These are phyloP conservation scores for Starmerella roubikii DNA, from an alignment of 805 yeast genomes.

Conservation along the genomic window DNA sequence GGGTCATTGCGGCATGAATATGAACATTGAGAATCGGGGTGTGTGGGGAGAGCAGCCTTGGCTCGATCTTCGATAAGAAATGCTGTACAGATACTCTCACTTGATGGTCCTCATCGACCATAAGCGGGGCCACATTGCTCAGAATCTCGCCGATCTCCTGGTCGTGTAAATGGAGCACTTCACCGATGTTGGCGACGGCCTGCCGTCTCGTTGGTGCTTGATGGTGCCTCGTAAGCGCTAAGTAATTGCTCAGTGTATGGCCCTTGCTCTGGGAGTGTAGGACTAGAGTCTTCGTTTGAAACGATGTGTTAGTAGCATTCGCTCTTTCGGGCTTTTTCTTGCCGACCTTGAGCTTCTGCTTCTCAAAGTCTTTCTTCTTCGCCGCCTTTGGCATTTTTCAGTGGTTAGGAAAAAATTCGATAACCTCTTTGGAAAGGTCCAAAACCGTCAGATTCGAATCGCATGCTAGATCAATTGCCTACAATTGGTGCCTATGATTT, in stretches of 20 bases:
- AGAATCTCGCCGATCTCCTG: constrained; percentile 23
- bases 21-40: constrained; percentile 39
- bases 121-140: constrained; percentile 44
- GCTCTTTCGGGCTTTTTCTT: constrained; percentile 58
- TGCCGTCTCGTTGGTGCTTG: constrained; percentile 20
- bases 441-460: too few species aligned
- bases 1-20: constrained; percentile 86
- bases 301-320: constrained; percentile 76
- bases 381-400: constrained; percentile 27
- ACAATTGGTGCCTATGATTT: too few species aligned
- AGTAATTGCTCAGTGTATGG: constrained; percentile 9
- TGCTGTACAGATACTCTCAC: constrained; percentile 50
- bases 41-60: constrained; percentile 28
- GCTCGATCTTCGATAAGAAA: constrained; percentile 23
- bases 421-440: too few species aligned
- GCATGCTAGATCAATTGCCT: too few species aligned
- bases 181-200: constrained; percentile 18
- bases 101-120: constrained; percentile 48
- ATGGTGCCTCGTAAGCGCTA: constrained; percentile 20
- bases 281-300: constrained; percentile 49
- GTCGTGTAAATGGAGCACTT: constrained; percentile 10
- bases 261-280: constrained; percentile 32
- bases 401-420: too few species aligned
- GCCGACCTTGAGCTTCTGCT: constrained; percentile 77
- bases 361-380: constrained; percentile 60